phyloP scores from a whole-genome alignment of 129 eudicot genomes.

The Helianthus tuberosus region DNA sequence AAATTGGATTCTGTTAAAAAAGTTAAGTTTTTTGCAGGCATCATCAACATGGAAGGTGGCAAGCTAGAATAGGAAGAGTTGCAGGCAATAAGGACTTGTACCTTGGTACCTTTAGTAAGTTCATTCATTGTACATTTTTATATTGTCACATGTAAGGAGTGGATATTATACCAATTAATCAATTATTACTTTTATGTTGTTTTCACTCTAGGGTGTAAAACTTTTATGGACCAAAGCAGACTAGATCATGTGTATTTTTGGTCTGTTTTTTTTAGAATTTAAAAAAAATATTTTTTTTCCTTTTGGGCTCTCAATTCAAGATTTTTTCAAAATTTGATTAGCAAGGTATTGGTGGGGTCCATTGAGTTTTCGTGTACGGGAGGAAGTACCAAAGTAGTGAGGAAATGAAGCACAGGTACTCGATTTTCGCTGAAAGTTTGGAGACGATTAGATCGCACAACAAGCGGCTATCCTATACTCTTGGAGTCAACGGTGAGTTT shows the following conservation, averaged over 20 bases:
- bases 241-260: neutral
- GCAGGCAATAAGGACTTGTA: constrained; percentile 99
- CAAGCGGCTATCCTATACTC: too few relatives aligned
- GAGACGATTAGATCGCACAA: too few relatives aligned
- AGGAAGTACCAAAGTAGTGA: too few relatives aligned
- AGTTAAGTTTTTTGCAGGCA: constrained; percentile 57
- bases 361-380: too few relatives aligned
- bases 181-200: neutral
- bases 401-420: too few relatives aligned
- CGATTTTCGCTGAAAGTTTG: too few relatives aligned
- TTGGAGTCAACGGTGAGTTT: too few relatives aligned
- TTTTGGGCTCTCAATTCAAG: neutral
- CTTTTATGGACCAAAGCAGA: neutral
- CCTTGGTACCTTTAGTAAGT: constrained; percentile 98
- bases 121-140: constrained; percentile 7
- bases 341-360: too few relatives aligned
- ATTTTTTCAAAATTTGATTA: neutral
- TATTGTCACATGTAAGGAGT: constrained; percentile 5
- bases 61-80: constrained; percentile 98
- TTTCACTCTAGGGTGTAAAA: constrained; percentile 2
- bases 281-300: neutral
- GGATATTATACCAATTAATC: neutral
- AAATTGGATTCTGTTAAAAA: constrained; percentile 10
- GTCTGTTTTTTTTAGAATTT: neutral
- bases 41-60: constrained; percentile 99